phyloP scores from a whole-genome alignment of 345 rosid genomes.

The Erysimum cheiranthoides region DNA sequence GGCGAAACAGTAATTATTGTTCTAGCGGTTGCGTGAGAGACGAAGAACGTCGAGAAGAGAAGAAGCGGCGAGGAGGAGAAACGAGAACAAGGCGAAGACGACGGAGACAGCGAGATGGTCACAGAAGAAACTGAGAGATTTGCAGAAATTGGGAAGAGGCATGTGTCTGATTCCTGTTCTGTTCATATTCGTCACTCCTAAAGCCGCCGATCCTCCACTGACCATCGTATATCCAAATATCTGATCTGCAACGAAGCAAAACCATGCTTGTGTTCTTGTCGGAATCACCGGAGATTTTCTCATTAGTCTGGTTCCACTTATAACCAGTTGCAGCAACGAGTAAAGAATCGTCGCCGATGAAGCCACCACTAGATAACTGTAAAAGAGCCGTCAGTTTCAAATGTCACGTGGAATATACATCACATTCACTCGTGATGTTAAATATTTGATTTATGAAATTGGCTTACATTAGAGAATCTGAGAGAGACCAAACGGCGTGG shows the following conservation, averaged over 20 bases:
- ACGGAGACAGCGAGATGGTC: conserved; percentile 73
- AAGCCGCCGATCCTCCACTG: conserved; percentile 84
- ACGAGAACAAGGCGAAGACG: conserved; percentile 65
- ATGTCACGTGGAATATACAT: neutral
- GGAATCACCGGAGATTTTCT: conserved; percentile 55
- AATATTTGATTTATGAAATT: neutral
- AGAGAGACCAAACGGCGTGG: conserved; percentile 77
- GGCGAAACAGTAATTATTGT: neutral
- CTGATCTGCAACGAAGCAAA: conserved; percentile 78
- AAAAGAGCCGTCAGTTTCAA: no score
- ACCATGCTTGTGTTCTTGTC: conserved; percentile 78
- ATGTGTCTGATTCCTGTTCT: conserved; percentile 77
- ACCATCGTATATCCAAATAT: conserved; percentile 68
- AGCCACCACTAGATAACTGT: conserved; percentile 75
- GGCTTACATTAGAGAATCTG: conserved; percentile 76
- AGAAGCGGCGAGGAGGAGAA: conserved; percentile 64
- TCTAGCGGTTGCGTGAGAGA: conserved; percentile 51
- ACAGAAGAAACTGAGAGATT: conserved; percentile 68
- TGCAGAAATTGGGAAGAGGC: conserved; percentile 83
- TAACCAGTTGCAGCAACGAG: conserved; percentile 61
- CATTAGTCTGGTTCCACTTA: conserved; percentile 56
- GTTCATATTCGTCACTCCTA: conserved; percentile 83
- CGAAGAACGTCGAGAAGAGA: conserved; percentile 64
- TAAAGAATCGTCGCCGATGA: conserved; percentile 64
- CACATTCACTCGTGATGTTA: neutral